Base-by-base conservation (phyloP, 164 flowering plant species). In the Cinnamomum chago region DNA sequence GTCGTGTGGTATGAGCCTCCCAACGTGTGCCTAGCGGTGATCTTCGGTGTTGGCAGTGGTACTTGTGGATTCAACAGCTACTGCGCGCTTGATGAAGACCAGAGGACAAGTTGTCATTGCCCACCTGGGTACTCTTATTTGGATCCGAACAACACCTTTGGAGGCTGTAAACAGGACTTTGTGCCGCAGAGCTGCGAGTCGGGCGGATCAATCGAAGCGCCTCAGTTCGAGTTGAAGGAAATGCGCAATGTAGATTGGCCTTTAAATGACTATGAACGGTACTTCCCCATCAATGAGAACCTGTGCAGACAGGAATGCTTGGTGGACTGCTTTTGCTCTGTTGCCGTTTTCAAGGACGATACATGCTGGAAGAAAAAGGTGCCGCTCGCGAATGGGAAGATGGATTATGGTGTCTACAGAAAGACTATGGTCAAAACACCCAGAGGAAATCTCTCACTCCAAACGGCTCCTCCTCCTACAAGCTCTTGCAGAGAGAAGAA, bases 31-130 rank as follows among this genome's bases (percentile, higher is more conserved):
- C 25, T 52, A 4, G 65, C 55, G 1, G 22, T 30, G 33, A 0
- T 0, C 0, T 12, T n/a, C 1, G 12, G 15, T 1, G 2, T 28
- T 0, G 85, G 84, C 14, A 22, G 5, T 9, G 89, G 88, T 7
- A 79, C 77, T 71, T 89, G 92, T 73, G 90, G 88, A 20, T 82
- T 70, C 72, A 85, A 86, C 65, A 83, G 84, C 75, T 82, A 82
- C 65, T 88, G 91, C 69, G 77, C 3, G 11, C 69, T 82, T 17
- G 76, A 74, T 30, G 76, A 68, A 9, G 77, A 80, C 13, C 55
- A 58, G 28, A 77, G 80, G 51, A 76, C 85, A 13, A 47, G 0
- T 10, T 87, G 92, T 66, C 23, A 62, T 0, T 89, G 90, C 71
- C 86, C 92, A 22, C 58, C 58, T 2, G 77, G 84, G 14, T 72